phyloP scores from a whole-genome alignment of 371 early-diverging fungal genomes.

The Apophysomyces elegans region DNA sequence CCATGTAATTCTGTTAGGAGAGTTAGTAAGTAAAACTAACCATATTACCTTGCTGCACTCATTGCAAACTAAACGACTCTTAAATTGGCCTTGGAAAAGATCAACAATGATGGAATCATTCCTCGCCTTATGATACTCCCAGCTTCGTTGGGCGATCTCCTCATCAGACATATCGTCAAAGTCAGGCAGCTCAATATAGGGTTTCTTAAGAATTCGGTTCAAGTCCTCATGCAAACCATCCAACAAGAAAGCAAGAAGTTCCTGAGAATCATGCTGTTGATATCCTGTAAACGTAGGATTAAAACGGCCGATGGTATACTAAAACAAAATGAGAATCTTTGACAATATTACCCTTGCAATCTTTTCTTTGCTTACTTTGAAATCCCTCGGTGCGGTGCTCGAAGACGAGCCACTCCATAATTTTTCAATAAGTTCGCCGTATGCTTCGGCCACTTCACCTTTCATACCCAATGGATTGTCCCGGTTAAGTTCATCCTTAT shows the following conservation, averaged over 20 bases:
- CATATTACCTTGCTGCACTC: constrained; percentile 56
- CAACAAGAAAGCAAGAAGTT: constrained; percentile 62
- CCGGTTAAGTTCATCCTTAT: constrained; percentile 51
- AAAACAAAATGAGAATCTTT: background rate
- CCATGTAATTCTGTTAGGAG: no score
- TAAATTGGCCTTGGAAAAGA: constrained; percentile 85
- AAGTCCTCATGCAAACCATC: constrained; percentile 75
- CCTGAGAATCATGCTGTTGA: constrained; percentile 79
- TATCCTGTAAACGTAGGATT: constrained; percentile 70
- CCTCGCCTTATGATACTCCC: constrained; percentile 66
- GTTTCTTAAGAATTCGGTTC: constrained; percentile 72
- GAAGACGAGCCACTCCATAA: constrained; percentile 59
- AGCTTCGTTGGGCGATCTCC: constrained; percentile 59
- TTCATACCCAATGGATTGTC: constrained; percentile 67
- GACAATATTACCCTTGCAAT: background rate
- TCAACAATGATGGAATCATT: constrained; percentile 79
- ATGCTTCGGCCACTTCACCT: constrained; percentile 69
- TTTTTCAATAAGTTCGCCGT: constrained; percentile 61
- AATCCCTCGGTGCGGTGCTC: constrained; percentile 65
- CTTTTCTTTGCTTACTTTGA: constrained; percentile 51
- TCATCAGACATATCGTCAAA: constrained; percentile 67
- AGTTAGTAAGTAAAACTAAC: no score
- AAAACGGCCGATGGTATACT: constrained; percentile 67
- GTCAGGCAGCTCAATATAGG: constrained; percentile 77
- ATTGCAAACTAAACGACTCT: constrained; percentile 73